Evolutionary conservation across 1,284 basidiomycete genomes (phyloP).

Genomic region (Papiliotrema nemorosa): DNA sequence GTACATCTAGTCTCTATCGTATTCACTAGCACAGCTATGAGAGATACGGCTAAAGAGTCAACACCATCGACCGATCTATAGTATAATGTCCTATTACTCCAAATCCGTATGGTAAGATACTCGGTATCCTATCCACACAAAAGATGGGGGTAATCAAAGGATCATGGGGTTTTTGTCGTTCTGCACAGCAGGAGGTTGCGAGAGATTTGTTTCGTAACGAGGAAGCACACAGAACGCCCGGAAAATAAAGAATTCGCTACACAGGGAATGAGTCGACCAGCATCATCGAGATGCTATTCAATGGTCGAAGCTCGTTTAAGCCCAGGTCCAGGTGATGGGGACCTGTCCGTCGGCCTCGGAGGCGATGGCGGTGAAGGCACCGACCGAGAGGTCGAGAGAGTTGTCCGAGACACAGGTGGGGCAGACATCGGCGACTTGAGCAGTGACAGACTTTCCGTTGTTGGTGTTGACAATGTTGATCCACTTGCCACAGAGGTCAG

Average conservation of each 20-base stretch:
- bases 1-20: too few relatives aligned
- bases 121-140: too few relatives aligned
- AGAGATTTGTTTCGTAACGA: not conserved
- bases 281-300: not conserved
- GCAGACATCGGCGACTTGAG: conserved; percentile 72
- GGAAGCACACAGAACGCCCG: not conserved
- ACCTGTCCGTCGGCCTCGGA: conserved; percentile 59
- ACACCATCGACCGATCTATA: too few relatives aligned
- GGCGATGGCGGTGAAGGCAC: conserved; percentile 66
- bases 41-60: too few relatives aligned
- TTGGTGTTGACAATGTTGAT: conserved; percentile 34
- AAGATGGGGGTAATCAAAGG: too few relatives aligned
- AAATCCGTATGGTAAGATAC: too few relatives aligned
- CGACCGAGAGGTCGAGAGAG: conserved; percentile 74
- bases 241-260: conserved; percentile 1
- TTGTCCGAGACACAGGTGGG: conserved; percentile 64
- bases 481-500: conserved; percentile 29
- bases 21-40: too few relatives aligned
- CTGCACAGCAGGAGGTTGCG: not conserved
- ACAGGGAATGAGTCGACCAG: too few relatives aligned
- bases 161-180: not conserved
- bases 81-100: too few relatives aligned
- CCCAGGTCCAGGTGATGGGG: conserved; percentile 54
- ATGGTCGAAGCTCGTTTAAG: conserved; percentile 11
- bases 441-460: conserved; percentile 60